A percentile compares a stretch with the other conserved stretches of the same genome.
Evolutionary conservation across 441 rosid genomes (phyloP).

Genomic region (Mallotus japonicus): DNA sequence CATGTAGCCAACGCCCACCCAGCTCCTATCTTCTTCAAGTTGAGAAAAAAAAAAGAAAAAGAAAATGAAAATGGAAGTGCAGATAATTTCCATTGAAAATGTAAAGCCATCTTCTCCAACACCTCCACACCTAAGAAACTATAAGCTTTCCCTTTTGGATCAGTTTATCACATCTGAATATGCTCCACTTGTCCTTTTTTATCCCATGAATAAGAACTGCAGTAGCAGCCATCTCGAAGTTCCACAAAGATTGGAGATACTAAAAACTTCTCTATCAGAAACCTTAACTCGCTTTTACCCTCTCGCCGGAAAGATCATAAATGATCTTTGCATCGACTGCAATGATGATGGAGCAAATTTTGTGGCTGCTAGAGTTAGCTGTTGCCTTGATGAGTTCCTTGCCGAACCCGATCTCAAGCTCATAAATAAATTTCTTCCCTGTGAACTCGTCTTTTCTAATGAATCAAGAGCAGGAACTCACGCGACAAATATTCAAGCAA

Average conservation of each 20-base stretch:
- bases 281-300: slow-evolving; percentile 36
- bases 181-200: slow-evolving; percentile 31
- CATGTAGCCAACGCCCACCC: not conserved
- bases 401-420: slow-evolving; percentile 16
- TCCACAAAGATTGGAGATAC: not conserved
- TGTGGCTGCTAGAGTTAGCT: slow-evolving; percentile 27
- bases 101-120: slow-evolving; percentile 40
- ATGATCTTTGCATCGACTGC: slow-evolving; percentile 32
- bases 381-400: slow-evolving; percentile 32
- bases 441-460: not conserved
- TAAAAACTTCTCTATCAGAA: slow-evolving; percentile 31
- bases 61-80: slow-evolving; percentile 28
- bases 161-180: slow-evolving; percentile 25
- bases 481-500: slow-evolving; percentile 40
- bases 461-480: not conserved
- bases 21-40: slow-evolving; percentile 1
- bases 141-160: slow-evolving; percentile 35
- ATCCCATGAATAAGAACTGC: slow-evolving; percentile 6
- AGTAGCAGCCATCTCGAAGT: not conserved
- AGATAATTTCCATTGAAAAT: slow-evolving; percentile 27
- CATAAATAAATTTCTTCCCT: slow-evolving; percentile 25
- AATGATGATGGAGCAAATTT: slow-evolving; percentile 34
- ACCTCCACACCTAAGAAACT: slow-evolving; percentile 29
- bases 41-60: not conserved
- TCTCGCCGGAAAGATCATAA: slow-evolving; percentile 33